Evolutionary conservation across 352 stramenopile genomes (phyloP), one percentile per base, ranked within the genome.

Genomic region (Bremia lactucae): DNA sequence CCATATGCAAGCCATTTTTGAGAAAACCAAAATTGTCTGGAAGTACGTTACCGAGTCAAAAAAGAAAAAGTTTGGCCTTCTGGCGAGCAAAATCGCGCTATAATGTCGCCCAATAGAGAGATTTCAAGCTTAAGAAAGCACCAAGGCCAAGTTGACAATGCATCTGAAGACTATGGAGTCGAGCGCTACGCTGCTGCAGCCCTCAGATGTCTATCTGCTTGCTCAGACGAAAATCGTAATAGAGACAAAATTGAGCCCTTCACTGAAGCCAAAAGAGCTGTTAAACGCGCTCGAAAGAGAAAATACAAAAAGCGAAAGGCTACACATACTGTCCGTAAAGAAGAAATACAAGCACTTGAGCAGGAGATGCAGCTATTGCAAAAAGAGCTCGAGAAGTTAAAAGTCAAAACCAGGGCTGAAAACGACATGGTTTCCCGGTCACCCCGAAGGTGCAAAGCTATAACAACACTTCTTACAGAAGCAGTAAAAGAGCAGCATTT

Each of bases 231-330:
- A 8, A 34, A 46, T 11, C 11, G 45, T 14, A 18, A 35, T 37
- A 31, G 22, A n/a, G 10, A 31, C 36, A 43, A 28, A 13, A 28
- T 22, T 3, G 36, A 55, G 19, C 26, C 34, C 9, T 25, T 26
- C 19, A 16, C 19, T 13, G 25, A 52, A 20, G 19, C 28, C 6
- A 24, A 36, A 13, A 5, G 13, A 25, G 15, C 16, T n/a, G 24
- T 19, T 8, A 55, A 46, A 25, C 16, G 31, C 1, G 15, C 29
- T 15, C 64, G 59, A 43, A 65, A 51, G 37, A 41, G 51, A 1
- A 36, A 51, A 20, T 68, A 68, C 39, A 70, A 66, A 52, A 70
- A 66, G 41, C 49, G 62, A n/a, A 68, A 68, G 36, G 52, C 62
- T 13, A 72, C 62, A 14, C 53, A 68, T 44, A 68, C 62, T 13